A percentile compares a stretch with the other conserved stretches of the same genome.
Conservation (phyloP, 176 grass and related monocot genomes). For the sorghum (Sorghum bicolor) region DNA sequence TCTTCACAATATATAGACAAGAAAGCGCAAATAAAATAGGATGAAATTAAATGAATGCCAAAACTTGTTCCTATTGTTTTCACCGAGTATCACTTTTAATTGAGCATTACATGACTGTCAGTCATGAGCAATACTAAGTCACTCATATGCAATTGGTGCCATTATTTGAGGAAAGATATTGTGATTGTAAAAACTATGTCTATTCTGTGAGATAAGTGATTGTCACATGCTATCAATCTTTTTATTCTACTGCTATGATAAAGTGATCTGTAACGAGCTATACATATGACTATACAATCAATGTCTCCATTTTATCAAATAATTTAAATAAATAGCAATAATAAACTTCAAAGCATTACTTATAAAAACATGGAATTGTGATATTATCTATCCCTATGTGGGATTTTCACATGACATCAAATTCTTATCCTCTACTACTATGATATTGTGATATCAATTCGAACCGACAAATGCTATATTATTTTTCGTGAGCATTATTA, state of each 20-base stretch:
- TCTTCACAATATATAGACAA: neutral
- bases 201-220: neutral
- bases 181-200: neutral
- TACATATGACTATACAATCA: too few species aligned
- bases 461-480: neutral
- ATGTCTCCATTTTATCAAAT: too few species aligned
- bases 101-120: neutral
- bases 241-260: neutral
- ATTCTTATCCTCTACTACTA: neutral
- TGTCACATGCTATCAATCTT: neutral
- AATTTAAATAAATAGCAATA: too few species aligned
- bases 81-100: neutral
- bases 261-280: neutral
- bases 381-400: neutral
- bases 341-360: too few species aligned
- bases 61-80: neutral
- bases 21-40: neutral
- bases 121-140: neutral
- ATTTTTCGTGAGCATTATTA: neutral
- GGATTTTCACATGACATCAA: neutral
- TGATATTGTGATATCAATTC: neutral
- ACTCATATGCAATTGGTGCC: neutral
- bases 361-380: too few species aligned
- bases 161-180: neutral
- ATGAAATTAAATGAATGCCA: neutral